phyloP scores from a whole-genome alignment of 2,329 filamentous ascomycete species.

The Aspergillus pseudoglaucus region DNA sequence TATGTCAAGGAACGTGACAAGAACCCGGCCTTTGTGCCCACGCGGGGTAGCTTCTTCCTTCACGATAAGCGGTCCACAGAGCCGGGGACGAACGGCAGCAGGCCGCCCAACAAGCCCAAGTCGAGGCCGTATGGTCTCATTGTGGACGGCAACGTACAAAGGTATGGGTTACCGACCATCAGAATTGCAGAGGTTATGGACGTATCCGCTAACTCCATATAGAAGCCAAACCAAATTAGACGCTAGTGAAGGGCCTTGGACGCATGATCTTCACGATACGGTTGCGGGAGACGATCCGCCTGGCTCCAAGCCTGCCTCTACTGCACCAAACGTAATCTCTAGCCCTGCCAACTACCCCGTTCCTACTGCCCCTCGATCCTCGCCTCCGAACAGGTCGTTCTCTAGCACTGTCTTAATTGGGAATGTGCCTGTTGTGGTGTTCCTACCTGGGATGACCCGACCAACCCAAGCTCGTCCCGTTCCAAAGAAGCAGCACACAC shows the following conservation, averaged over 20 bases:
- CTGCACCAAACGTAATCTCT: constrained; percentile 17
- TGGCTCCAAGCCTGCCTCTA: constrained; percentile 21
- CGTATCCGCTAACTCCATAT: constrained; percentile 18
- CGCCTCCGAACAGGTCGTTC: constrained; percentile 67
- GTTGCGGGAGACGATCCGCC: constrained; percentile 37
- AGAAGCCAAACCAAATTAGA: constrained; percentile 41
- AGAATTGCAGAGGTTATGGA: neutral
- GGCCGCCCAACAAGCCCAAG: constrained; percentile 52
- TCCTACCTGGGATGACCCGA: constrained; percentile 66
- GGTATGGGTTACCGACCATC: constrained; percentile 28
- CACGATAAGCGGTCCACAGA: constrained; percentile 82
- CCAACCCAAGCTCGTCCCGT: constrained; percentile 68
- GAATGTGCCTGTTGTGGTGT: constrained; percentile 78
- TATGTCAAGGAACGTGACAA: constrained; percentile 82
- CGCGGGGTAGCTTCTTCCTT: constrained; percentile 92
- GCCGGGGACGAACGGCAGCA: constrained; percentile 70
- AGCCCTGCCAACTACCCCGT: constrained; percentile 28
- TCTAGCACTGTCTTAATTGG: constrained; percentile 79
- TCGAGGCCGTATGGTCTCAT: constrained; percentile 46
- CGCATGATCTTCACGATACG: constrained; percentile 87
- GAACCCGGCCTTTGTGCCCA: constrained; percentile 89
- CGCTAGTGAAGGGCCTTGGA: constrained; percentile 70
- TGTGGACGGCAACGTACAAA: constrained; percentile 36
- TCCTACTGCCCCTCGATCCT: constrained; percentile 48
- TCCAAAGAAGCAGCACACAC: constrained; percentile 83